phyloP scores from a whole-genome alignment of 352 stramenopile species.

The Phytopythium cucurbitacearum region DNA sequence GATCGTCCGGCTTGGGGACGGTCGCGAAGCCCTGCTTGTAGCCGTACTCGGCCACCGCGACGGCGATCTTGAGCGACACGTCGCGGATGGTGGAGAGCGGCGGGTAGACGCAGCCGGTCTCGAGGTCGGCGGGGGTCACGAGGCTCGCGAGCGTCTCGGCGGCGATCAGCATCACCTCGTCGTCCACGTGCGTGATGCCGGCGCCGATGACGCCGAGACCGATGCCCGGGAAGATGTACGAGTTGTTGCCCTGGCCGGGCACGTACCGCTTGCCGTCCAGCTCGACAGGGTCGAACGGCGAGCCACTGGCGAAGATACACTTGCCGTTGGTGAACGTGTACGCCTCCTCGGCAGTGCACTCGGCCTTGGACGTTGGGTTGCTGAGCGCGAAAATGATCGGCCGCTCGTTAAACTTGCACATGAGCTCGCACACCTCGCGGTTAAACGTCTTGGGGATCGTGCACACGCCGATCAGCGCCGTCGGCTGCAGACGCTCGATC shows the following conservation, averaged over 20 bases:
- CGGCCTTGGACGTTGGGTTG: conserved; percentile 95
- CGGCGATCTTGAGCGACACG: conserved; percentile 91
- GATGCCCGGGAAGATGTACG: conserved; percentile 97
- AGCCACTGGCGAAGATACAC: conserved; percentile 95
- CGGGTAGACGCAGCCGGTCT: conserved; percentile 92
- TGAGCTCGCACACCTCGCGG: conserved; percentile 84
- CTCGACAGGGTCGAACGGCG: conserved; percentile 93
- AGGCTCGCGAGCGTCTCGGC: conserved; percentile 63
- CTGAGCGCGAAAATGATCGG: conserved; percentile 97
- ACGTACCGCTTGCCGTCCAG: conserved; percentile 84
- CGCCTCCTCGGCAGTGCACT: conserved; percentile 96
- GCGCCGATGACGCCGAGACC: conserved; percentile 91
- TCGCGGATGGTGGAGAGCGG: conserved; percentile 89
- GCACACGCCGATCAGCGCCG: conserved; percentile 94
- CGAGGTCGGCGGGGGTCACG: conserved; percentile 88
- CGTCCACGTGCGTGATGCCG: conserved; percentile 68
- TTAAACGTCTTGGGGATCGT: conserved; percentile 91
- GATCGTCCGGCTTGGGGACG: conserved; percentile 39
- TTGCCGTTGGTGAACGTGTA: conserved; percentile 95
- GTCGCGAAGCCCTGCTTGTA: conserved; percentile 61
- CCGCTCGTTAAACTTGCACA: conserved; percentile 79
- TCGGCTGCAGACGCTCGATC: conserved; percentile 88
- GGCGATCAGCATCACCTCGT: conserved; percentile 82
- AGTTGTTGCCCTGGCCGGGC: conserved; percentile 93
- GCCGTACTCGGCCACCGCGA: conserved; percentile 86